phyloP scores from a whole-genome alignment of 176 grass and related monocot species.

The Rhynchospora pubera region DNA sequence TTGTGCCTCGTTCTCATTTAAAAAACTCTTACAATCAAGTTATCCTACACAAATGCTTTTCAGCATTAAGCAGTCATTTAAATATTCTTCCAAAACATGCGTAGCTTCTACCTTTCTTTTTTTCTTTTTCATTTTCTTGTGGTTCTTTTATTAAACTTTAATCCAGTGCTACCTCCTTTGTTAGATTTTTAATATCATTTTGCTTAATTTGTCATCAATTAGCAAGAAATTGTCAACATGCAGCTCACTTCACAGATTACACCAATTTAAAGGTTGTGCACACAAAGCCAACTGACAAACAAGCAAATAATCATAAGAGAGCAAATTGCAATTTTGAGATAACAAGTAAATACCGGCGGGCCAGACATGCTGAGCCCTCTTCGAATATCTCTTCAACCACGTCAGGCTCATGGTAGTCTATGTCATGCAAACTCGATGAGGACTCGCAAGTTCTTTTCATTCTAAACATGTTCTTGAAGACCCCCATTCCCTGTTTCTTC shows the following conservation, averaged over 20 bases:
- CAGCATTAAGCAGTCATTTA: neutral
- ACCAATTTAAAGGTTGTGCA: neutral
- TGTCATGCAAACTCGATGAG: constrained; percentile 36
- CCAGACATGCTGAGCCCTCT: constrained; percentile 76
- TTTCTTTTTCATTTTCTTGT: neutral
- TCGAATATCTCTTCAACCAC: constrained; percentile 86
- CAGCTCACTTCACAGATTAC: neutral
- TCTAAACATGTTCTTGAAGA: constrained; percentile 63
- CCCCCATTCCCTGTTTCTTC: constrained; percentile 53
- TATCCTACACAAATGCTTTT: neutral
- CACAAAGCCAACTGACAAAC: neutral
- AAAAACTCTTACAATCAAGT: neutral
- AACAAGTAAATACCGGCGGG: constrained; percentile 44
- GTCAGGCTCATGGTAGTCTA: constrained; percentile 35
- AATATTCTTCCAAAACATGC: too few relatives aligned
- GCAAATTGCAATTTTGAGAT: constrained; percentile 11
- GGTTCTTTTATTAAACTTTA: neutral
- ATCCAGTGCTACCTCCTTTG: neutral
- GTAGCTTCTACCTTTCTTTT: too few relatives aligned
- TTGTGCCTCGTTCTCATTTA: too few relatives aligned
- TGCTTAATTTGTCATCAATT: neutral
- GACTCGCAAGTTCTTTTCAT: constrained; percentile 37
- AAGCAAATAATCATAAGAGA: neutral
- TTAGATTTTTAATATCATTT: neutral
- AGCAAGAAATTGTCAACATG: neutral